Conservation (phyloP, 2,329 filamentous ascomycete genomes). For the Cladobotryum mycophilum region DNA sequence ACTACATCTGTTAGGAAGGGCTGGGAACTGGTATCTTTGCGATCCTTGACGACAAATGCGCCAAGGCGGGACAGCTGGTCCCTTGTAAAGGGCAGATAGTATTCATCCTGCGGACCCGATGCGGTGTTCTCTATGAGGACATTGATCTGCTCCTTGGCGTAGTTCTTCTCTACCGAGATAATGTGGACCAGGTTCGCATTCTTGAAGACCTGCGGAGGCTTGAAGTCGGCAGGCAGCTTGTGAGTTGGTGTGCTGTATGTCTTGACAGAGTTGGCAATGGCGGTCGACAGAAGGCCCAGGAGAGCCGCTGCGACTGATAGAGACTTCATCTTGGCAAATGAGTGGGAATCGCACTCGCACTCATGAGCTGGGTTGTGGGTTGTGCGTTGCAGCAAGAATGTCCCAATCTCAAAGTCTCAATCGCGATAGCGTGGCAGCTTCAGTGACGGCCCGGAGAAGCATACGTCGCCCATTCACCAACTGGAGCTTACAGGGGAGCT, state of each 20-base stretch:
- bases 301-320: constrained; percentile 49
- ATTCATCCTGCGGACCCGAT: constrained; percentile 72
- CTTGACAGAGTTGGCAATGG: constrained; percentile 35
- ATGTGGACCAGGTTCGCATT: constrained; percentile 87
- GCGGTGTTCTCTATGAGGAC: constrained; percentile 89
- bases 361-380: constrained; percentile 8
- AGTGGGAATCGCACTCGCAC: constrained; percentile 19
- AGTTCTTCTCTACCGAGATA: constrained; percentile 89
- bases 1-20: constrained; percentile 65
- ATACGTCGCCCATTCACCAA: constrained; percentile 31
- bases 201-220: constrained; percentile 84
- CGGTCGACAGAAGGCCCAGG: constrained; percentile 49
- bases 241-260: constrained; percentile 45
- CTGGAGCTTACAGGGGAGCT: constrained; percentile 22
- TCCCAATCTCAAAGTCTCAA: constrained; percentile 12
- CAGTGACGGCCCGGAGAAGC: constrained; percentile 23
- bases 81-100: constrained; percentile 81
- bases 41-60: constrained; percentile 85
- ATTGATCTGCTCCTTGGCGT: constrained; percentile 84
- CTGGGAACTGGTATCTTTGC: constrained; percentile 65
- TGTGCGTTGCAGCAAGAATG: constrained; percentile 8
- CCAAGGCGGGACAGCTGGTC: constrained; percentile 71
- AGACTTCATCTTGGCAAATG: constrained; percentile 34
- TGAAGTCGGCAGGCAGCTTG: constrained; percentile 60
- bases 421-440: constrained; percentile 11